Percentiles rank a stretch among this genome's conserved stretches.
phyloP scores from a whole-genome alignment of 371 early-diverging fungal species.

The Phascolomyces articulosus region DNA sequence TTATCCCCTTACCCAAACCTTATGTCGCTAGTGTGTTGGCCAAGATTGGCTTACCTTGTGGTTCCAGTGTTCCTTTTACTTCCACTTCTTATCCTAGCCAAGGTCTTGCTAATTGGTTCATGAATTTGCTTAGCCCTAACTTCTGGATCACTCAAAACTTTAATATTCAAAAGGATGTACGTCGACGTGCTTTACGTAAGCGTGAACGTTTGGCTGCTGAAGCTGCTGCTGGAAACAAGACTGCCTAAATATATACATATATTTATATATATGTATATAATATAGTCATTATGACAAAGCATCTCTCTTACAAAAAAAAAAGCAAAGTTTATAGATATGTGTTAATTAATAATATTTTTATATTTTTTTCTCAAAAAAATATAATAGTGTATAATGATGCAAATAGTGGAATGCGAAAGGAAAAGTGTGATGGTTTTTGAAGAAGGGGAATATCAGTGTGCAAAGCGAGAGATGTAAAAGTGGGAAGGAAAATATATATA shows the following conservation, averaged over 20 bases:
- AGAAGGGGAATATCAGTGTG: too few species aligned
- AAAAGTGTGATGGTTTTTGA: too few species aligned
- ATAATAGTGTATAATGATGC: too few species aligned
- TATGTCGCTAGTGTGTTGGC: conserved; percentile 79
- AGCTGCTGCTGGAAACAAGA: conserved; percentile 9
- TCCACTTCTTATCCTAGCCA: conserved; percentile 86
- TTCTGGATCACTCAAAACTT: conserved; percentile 69
- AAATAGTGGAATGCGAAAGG: too few species aligned
- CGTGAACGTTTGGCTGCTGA: conserved; percentile 66
- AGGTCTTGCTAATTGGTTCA: conserved; percentile 76
- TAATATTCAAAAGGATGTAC: conserved; percentile 68
- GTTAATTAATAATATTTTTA: too few species aligned
- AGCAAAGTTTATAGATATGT: too few species aligned
- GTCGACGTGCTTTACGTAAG: conserved; percentile 77
- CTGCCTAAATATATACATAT: not conserved
- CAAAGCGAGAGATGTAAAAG: too few species aligned
- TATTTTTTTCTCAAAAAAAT: too few species aligned
- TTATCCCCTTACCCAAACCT: conserved; percentile 82
- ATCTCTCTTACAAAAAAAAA: too few species aligned
- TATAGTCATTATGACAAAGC: too few species aligned
- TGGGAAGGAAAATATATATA: too few species aligned
- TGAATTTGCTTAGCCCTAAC: conserved; percentile 60
- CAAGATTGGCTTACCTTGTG: conserved; percentile 80
- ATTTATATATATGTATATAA: not conserved
- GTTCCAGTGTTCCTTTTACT: conserved; percentile 68